These are phyloP conservation scores for Melaleuca alternifolia DNA, from an alignment of 345 rosid genomes.

Conservation along the genomic window DNA sequence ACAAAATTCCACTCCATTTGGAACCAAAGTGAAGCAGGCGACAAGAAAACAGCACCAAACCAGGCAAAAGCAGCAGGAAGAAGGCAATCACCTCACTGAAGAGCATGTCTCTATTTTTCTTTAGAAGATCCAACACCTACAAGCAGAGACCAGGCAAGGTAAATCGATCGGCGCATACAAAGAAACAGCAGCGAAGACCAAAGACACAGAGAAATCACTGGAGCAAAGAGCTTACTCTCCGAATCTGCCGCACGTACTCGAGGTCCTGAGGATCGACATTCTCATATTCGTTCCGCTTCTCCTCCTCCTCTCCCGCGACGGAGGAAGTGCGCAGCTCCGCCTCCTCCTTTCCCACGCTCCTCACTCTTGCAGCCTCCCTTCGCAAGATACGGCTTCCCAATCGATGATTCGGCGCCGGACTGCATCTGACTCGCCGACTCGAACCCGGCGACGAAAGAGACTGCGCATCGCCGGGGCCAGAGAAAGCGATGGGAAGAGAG, in stretches of 20 bases:
- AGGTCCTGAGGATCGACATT: slow-evolving; percentile 26
- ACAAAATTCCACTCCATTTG: background rate
- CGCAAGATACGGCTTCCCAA: background rate
- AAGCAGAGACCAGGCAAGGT: background rate
- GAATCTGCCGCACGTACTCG: slow-evolving; percentile 21
- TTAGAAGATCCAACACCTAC: slow-evolving; percentile 74
- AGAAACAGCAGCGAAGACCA: background rate
- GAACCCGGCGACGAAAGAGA: background rate
- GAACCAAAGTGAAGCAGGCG: background rate
- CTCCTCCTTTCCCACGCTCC: slow-evolving; percentile 22
- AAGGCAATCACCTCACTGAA: slow-evolving; percentile 52
- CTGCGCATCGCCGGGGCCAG: background rate
- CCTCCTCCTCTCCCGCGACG: background rate
- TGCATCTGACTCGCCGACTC: background rate
- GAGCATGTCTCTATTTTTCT: slow-evolving; percentile 84
- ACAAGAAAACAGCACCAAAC: background rate
- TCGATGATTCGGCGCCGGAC: background rate
- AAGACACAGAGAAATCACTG: background rate
- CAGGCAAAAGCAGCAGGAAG: background rate
- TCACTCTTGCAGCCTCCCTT: slow-evolving; percentile 1
- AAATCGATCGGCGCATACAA: background rate
- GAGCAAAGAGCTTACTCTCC: slow-evolving; percentile 16
- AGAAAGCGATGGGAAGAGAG: background rate
- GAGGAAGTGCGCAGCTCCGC: slow-evolving; percentile 12
- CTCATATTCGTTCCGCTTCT: slow-evolving; percentile 1